Evolutionary conservation across 352 stramenopile genomes (phyloP).

Genomic region (Globisporangium carolinianum): DNA sequence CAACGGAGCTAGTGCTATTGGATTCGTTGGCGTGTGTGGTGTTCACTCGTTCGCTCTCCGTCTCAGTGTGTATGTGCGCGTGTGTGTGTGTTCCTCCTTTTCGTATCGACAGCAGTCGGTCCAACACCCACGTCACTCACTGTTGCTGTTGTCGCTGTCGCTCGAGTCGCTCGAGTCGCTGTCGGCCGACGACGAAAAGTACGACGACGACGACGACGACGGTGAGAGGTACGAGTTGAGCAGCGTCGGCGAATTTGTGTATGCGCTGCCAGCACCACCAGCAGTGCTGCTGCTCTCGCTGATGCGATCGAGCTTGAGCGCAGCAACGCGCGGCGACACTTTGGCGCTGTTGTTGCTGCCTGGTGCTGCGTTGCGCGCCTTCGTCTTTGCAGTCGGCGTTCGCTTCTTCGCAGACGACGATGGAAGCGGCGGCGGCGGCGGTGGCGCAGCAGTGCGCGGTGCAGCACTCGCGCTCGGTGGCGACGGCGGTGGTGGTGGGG

Average conservation of each 20-base stretch:
- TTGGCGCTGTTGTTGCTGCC: constrained; percentile 7
- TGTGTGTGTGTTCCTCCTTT: too few species aligned
- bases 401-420: constrained; percentile 10
- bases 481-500: constrained; percentile 14
- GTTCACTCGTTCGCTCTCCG: too few species aligned
- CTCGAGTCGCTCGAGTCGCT: constrained; percentile 50
- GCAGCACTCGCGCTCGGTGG: constrained; percentile 1
- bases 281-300: constrained; percentile 2
- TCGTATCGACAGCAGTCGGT: too few species aligned
- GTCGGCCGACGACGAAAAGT: constrained; percentile 66
- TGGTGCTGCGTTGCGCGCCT: constrained; percentile 4
- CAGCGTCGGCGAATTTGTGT: constrained; percentile 29
- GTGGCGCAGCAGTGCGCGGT: neutral
- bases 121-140: neutral
- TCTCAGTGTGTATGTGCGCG: too few species aligned
- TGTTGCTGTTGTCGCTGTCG: neutral
- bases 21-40: too few species aligned
- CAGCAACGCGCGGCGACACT: constrained; percentile 6
- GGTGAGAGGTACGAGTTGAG: constrained; percentile 60
- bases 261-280: constrained; percentile 7
- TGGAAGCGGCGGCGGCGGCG: constrained; percentile 13
- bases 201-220: constrained; percentile 74
- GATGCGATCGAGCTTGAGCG: constrained; percentile 11
- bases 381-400: constrained; percentile 16
- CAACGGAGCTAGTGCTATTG: too few species aligned